A percentile compares a stretch with the other conserved stretches of the same genome.
Evolutionary conservation across 83 land plant genomes (phyloP).

Genomic region (Thuja plicata): DNA sequence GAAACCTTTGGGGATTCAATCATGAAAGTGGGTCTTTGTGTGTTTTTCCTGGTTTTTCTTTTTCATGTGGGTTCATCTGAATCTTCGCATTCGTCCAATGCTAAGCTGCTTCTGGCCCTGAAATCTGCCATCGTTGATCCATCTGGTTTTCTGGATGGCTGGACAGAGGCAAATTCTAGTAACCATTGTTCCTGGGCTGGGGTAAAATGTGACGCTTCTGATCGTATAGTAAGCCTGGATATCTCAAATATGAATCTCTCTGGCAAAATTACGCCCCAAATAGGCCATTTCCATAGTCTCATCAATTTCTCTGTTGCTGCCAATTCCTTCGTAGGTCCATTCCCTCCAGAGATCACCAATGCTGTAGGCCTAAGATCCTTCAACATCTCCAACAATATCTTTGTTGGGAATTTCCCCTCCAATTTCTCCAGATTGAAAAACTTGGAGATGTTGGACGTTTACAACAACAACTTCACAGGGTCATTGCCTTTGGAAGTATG

Average conservation of each 20-base stretch:
- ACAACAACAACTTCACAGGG: slow-evolving; percentile 54
- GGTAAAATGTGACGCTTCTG: slow-evolving; percentile 40
- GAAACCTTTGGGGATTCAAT: not conserved
- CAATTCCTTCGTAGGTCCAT: slow-evolving; percentile 40
- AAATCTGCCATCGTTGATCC: not conserved
- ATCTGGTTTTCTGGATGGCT: not conserved
- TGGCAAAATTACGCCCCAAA: slow-evolving; percentile 36
- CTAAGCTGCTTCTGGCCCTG: slow-evolving; percentile 10
- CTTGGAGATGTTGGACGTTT: slow-evolving; percentile 52
- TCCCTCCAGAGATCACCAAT: slow-evolving; percentile 44
- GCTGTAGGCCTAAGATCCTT: slow-evolving; percentile 34
- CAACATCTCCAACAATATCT: slow-evolving; percentile 66
- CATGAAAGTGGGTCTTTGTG: not conserved
- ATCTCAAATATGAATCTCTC: slow-evolving; percentile 39
- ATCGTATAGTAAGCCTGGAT: slow-evolving; percentile 42
- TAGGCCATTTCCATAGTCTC: slow-evolving; percentile 34
- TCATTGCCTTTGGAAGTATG: slow-evolving; percentile 37
- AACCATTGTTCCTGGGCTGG: slow-evolving; percentile 43
- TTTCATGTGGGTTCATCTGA: not conserved
- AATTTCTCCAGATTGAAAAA: slow-evolving; percentile 22
- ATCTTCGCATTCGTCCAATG: slow-evolving; percentile 5
- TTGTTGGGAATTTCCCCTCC: slow-evolving; percentile 51
- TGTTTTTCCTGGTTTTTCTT: not conserved
- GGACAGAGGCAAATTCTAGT: not conserved
- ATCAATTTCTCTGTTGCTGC: slow-evolving; percentile 31